A percentile compares a stretch with the other conserved stretches of the same genome.
These are phyloP conservation scores for Colletotrichum kahawae DNA, from an alignment of 2,329 filamentous ascomycete species.

Conservation along the genomic window DNA sequence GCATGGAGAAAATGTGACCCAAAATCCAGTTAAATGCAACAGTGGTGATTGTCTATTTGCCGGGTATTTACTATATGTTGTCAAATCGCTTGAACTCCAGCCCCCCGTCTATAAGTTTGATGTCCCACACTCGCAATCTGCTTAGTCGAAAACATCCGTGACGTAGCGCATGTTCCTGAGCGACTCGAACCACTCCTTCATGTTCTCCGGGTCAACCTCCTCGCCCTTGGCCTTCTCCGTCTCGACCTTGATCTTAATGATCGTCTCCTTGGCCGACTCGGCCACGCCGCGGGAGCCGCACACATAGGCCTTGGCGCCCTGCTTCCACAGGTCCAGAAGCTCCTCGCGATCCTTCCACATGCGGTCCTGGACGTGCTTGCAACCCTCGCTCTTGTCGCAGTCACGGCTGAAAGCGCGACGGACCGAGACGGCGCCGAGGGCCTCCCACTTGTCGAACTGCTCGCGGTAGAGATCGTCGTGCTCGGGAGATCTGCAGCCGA, in stretches of 20 bases:
- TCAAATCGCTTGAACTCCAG: not conserved
- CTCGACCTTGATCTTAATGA: constrained; percentile 27
- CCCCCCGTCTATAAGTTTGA: not conserved
- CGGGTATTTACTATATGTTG: not conserved
- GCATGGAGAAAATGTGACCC: not conserved
- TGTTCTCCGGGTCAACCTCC: constrained; percentile 41
- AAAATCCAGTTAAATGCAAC: not conserved
- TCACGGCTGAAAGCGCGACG: constrained; percentile 58
- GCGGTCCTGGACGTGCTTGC: constrained; percentile 52
- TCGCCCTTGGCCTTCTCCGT: constrained; percentile 32
- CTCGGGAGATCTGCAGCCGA: constrained; percentile 40
- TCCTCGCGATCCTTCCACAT: constrained; percentile 38
- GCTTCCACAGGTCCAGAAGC: constrained; percentile 36
- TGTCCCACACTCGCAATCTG: not conserved
- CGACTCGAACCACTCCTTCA: constrained; percentile 52
- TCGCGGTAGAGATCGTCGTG: constrained; percentile 37
- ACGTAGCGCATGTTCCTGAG: constrained; percentile 61
- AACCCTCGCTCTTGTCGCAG: constrained; percentile 50
- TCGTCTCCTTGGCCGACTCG: constrained; percentile 41
- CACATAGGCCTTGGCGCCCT: constrained; percentile 61
- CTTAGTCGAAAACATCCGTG: constrained; percentile 67
- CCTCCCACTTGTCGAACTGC: constrained; percentile 27
- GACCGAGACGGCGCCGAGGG: constrained; percentile 56
- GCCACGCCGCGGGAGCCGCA: constrained; percentile 59
- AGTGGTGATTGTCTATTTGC: not conserved